These are phyloP conservation scores for Pseudogymnoascus sp. DNA, from an alignment of 2,329 filamentous ascomycete species.

Conservation along the genomic window DNA sequence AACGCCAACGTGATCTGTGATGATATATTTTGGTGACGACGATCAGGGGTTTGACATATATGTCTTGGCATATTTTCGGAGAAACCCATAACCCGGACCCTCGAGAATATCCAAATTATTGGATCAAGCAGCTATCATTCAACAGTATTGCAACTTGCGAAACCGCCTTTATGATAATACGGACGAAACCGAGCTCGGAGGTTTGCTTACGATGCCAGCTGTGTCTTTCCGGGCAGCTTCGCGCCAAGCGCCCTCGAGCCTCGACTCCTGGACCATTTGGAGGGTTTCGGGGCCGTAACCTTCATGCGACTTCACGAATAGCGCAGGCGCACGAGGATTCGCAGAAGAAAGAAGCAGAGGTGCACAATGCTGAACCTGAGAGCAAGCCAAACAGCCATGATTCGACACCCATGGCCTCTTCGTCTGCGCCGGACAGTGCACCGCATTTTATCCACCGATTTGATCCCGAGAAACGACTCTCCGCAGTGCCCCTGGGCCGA, in stretches of 20 bases:
- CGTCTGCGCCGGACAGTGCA: not conserved
- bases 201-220: slow-evolving; percentile 29
- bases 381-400: not conserved
- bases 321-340: slow-evolving; percentile 1
- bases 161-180: slow-evolving; percentile 29
- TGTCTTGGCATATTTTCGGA: not conserved
- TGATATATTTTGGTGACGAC: not conserved
- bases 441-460: not conserved
- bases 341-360: not conserved
- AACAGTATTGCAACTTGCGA: not conserved
- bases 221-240: slow-evolving; percentile 18
- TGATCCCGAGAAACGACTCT: not conserved
- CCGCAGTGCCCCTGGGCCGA: slow-evolving; percentile 6
- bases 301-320: not conserved
- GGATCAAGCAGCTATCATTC: not conserved
- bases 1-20: no score
- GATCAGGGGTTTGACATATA: not conserved
- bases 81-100: not conserved
- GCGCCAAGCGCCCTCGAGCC: not conserved
- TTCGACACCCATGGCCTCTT: not conserved
- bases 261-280: not conserved
- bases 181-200: slow-evolving; percentile 19
- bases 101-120: slow-evolving; percentile 7
- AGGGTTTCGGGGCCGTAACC: not conserved
- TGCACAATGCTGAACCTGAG: not conserved